Percentiles rank a stretch among this genome's conserved stretches.
phyloP scores from a whole-genome alignment of 768 basidiomycete genomes.

The Phanerochaete carnosa region DNA sequence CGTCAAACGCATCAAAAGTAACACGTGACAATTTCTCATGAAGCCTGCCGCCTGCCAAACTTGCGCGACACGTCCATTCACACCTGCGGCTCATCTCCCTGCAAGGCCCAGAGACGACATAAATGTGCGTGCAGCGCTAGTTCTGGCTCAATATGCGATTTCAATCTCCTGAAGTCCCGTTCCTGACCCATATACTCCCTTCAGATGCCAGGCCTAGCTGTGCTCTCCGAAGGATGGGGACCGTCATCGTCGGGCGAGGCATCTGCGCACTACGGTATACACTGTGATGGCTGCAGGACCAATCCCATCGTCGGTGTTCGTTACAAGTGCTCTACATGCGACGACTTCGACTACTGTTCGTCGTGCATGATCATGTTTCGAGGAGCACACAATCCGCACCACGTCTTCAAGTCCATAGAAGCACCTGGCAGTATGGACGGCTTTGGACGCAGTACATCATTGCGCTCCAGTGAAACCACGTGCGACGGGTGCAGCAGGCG shows the following conservation, averaged over 20 bases:
- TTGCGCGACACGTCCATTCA: too few relatives aligned
- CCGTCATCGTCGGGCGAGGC: not conserved
- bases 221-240: too few relatives aligned
- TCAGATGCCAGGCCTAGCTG: too few relatives aligned
- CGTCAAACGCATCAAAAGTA: too few relatives aligned
- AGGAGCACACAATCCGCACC: not conserved
- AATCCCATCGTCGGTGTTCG: not conserved
- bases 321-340: not conserved
- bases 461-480: conserved; percentile 7
- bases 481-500: conserved; percentile 63
- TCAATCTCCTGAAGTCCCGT: too few relatives aligned
- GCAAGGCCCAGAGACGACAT: too few relatives aligned
- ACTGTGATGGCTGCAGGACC: conserved; percentile 9
- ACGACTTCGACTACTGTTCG: not conserved
- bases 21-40: too few relatives aligned
- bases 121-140: too few relatives aligned
- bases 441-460: not conserved
- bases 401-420: not conserved
- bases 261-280: not conserved
- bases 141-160: too few relatives aligned
- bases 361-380: not conserved
- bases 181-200: too few relatives aligned
- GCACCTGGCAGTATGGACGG: not conserved
- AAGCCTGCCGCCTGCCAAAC: too few relatives aligned
- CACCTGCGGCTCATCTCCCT: too few relatives aligned